phyloP scores from a whole-genome alignment of 2,329 filamentous ascomycete genomes.

The Arthrinium puccinioides region DNA sequence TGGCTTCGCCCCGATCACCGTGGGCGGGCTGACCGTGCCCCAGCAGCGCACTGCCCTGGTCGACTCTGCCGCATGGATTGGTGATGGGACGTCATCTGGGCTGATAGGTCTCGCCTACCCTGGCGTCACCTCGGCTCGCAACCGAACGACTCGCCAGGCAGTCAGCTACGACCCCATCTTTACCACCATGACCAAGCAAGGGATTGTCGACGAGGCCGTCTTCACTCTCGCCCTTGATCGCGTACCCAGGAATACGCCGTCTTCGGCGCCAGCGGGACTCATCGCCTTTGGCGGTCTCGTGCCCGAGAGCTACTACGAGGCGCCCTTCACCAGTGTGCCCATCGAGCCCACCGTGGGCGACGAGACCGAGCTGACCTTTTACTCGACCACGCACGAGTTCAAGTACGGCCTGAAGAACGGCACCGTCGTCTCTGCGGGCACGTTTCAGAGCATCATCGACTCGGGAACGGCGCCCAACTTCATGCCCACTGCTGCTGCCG shows the following conservation, averaged over 20 bases:
- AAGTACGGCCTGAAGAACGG: constrained; percentile 2
- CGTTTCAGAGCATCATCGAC: constrained; percentile 4
- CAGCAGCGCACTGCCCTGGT: constrained; percentile 4
- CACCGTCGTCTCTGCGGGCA: not conserved
- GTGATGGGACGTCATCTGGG: constrained; percentile 1
- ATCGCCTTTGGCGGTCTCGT: constrained; percentile 4
- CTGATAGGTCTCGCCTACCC: constrained; percentile 6
- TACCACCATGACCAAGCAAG: constrained; percentile 3
- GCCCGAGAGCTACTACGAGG: constrained; percentile 3
- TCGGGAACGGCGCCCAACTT: constrained; percentile 5
- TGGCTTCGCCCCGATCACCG: constrained; percentile 1
- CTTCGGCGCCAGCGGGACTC: constrained; percentile 2
- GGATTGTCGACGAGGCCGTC: not conserved
- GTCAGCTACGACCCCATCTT: constrained; percentile 2
- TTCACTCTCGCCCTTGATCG: constrained; percentile 10
- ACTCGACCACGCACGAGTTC: not conserved
- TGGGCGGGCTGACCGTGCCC: constrained; percentile 3
- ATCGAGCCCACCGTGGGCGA: not conserved
- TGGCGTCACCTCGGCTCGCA: constrained; percentile 5
- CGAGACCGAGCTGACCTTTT: constrained; percentile 1
- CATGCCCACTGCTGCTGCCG: constrained; percentile 2
- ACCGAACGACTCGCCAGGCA: constrained; percentile 3
- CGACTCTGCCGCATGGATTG: constrained; percentile 4
- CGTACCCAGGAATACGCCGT: constrained; percentile 5
- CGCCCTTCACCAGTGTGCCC: constrained; percentile 4